Evolutionary conservation across 257 asterid species (phyloP), one percentile per base, ranked within the genome.

Genomic region (Linaria vulgaris): DNA sequence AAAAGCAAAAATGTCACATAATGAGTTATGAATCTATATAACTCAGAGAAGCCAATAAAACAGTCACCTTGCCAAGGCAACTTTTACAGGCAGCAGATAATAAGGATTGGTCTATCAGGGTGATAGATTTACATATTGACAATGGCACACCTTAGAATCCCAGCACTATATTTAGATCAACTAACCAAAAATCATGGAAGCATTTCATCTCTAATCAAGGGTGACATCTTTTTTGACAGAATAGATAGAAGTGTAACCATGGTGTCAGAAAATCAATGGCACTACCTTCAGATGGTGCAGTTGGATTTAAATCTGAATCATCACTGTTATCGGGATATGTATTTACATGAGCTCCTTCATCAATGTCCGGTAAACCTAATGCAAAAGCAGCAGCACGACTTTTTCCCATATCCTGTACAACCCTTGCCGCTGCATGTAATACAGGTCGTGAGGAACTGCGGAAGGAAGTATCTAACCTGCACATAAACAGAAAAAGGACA

Each of bases 321-420:
- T 88, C 98, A 46, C 61, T 75, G 74, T 66, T 82, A 68, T 89
- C 96, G 34, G 84, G 69, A 64, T 70, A 81, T 12, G 88, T 76
- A 79, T 85, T 85, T 55, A 94, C 81, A 69, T 85, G 72, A 70
- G 82, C 82, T 74, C 94, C 97, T 82, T 92, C 99, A 77, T 94
- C 97, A 70, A 90, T 80, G 77, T 94, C 97, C 72, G 85, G 94
- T 59, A 88, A 76, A 72, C 97, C 99, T 62, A 94, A 79, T 25
- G 99, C 83, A 73, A 94, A 87, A 46, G 99, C 96, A 72, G 99
- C 99, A 61, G 99, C 99, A 48, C 95, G 97, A 69, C 96, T 90
- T 85, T 84, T 94, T 49, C 97, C 99, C 95, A 94, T 90, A 82
- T 94, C 99, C 79, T 90, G 97, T 69, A 94, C 99, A 72, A 94